Evolutionary conservation across 2,329 filamentous ascomycete species (phyloP), one percentile per base, ranked within the genome.

Genomic region (Pseudocercospora cruenta): DNA sequence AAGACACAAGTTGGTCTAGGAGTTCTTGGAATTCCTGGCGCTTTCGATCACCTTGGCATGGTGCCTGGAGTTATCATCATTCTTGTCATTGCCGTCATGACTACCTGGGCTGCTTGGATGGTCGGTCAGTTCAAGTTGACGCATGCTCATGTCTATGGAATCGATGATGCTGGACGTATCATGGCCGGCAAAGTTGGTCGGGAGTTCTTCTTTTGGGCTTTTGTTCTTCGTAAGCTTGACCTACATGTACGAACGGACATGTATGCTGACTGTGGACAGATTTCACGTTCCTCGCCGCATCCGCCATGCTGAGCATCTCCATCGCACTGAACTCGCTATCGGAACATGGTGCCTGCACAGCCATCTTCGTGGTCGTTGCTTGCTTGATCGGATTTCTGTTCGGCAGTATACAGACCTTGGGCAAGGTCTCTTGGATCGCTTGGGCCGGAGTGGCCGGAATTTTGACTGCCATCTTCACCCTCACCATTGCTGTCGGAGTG

Each of bases 131-230:
- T 87, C 77, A 87, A 87, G 71, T 69, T 85, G 47, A 78, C 79
- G n/a, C 85, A 87, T 71, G 81, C 82, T 0, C 79, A 85, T 66
- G 84, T 87, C 2, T 86, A 87, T 69, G 83, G 82, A 60, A 87
- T 87, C 77, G 85, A 85, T 43, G 85, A 87, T 68, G 85, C 84
- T 0, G 85, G 85, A n/a, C 76, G 76, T 49, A 81, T 86, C 58
- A 77, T 87, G 19, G 85, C 86, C 62, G 85, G 86, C 1, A 81
- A 79, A 1, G 62, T 83, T 3, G 85, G 85, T 0, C 80, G 84
- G 22, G 84, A 85, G 67, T 66, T 86, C 14, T 79, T 87, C 54
- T 79, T 64, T 51, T 67, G 65, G 65, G 65, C 61, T 24, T 80
- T 64, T 33, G 57, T 63, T 9, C 33, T 63, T 1, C 57, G 61